These are phyloP conservation scores for Cercospora sp. DNA, from an alignment of 2,329 filamentous ascomycete genomes.

Conservation along the genomic window DNA sequence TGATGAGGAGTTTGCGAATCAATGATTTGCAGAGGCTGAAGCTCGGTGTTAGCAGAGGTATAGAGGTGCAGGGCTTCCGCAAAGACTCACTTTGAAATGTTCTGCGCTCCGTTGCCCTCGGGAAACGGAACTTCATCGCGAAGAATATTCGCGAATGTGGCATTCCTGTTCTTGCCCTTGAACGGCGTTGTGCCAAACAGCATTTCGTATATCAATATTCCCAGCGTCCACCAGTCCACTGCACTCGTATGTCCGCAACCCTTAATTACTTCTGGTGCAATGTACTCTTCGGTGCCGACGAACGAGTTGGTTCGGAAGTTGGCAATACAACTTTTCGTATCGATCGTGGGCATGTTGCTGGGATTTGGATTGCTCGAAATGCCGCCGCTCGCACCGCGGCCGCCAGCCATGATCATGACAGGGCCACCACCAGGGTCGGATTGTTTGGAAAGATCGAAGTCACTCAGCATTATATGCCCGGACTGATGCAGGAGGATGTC, in stretches of 20 bases:
- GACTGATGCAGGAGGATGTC: slow-evolving; percentile 97
- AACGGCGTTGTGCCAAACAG: slow-evolving; percentile 97
- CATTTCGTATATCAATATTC: slow-evolving; percentile 98
- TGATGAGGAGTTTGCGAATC: slow-evolving; percentile 95
- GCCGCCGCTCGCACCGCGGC: slow-evolving; percentile 64
- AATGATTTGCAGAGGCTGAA: slow-evolving; percentile 88
- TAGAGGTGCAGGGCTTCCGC: not conserved
- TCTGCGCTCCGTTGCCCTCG: slow-evolving; percentile 77
- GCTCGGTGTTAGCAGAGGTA: slow-evolving; percentile 14
- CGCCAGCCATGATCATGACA: slow-evolving; percentile 84
- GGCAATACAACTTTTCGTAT: slow-evolving; percentile 96
- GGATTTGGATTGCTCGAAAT: slow-evolving; percentile 61
- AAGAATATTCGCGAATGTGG: slow-evolving; percentile 95
- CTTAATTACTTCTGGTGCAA: slow-evolving; percentile 97
- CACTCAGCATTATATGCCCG: slow-evolving; percentile 99
- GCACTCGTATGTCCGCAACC: slow-evolving; percentile 97
- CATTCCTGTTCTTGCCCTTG: slow-evolving; percentile 98
- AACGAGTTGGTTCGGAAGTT: slow-evolving; percentile 99
- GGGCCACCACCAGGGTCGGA: slow-evolving; percentile 93
- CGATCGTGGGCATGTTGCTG: slow-evolving; percentile 88
- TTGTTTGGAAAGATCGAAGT: slow-evolving; percentile 98
- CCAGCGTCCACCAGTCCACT: slow-evolving; percentile 98
- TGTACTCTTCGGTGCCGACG: slow-evolving; percentile 98
- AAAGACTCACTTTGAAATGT: slow-evolving; percentile 80
- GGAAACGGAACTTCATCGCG: slow-evolving; percentile 95